Evolutionary conservation across 1,139 yeast genomes (phyloP), one percentile per base, ranked within the genome.

Genomic region (Debaryomyces subglobosus): DNA sequence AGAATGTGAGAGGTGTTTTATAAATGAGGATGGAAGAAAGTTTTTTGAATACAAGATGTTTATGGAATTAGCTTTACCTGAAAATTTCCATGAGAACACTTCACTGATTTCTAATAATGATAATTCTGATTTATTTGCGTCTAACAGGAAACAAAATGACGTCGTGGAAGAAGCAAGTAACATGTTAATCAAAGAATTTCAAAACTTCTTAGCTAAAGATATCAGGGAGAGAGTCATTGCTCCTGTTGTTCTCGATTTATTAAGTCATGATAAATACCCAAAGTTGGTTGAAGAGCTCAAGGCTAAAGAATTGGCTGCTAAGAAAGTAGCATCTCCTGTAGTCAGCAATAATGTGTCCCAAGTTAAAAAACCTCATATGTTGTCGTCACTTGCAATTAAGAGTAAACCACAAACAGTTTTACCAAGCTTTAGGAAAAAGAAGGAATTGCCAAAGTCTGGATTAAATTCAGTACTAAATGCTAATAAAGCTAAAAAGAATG

Each of bases 201-300:
- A 81, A 53, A 70, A 74, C 5, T 83, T 85, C 46, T 66, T 90
- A 45, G 70, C 84, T 33, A 85, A 86, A 52, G 96, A 90, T 66
- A 80, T 90, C 32, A 75, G 89, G 58, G 94, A 85, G 59, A 80
- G 91, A 54, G 71, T 88, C 5, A 79, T 89, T 32, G 92, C 90
- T 0, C 92, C 96, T 0, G 76, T 78, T 1, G 79, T 90, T 15
- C 74, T 87, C 47, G 86, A 85, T 30, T 69, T 79, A 16, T 72
- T 90, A 53, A 78, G 80, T 50, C 86, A 83, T 41, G 81, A 79
- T 3, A 78, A 79, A 44, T 86, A 82, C 57, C 85, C 88, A 0
- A 75, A 74, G 2, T 56, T 82, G 23, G 67, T 82, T 29, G 72
- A 72, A n/a, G 78, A 77, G 37, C 67, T 75, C 46, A 71, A 68